Conservation (phyloP, 441 rosid genomes). For the Flueggea neowawraea region DNA sequence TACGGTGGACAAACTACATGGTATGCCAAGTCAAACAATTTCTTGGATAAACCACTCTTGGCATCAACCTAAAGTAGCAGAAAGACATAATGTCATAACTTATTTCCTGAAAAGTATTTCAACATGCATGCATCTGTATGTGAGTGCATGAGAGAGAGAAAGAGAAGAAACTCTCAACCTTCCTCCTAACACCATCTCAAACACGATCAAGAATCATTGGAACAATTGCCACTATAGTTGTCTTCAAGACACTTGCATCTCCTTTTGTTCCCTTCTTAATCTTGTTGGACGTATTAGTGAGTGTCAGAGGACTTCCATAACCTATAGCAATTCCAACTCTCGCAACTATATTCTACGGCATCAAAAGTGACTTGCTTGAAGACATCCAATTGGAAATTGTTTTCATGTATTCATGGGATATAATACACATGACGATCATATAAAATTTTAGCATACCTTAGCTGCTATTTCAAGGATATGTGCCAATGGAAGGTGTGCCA, state of each 20-base stretch:
- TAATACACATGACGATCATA: slow-evolving; percentile 2
- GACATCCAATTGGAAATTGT: no score
- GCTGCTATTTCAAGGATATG: slow-evolving; percentile 97
- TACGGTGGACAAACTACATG: slow-evolving; percentile 81
- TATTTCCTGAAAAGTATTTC: neutral
- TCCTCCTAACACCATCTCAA: slow-evolving; percentile 93
- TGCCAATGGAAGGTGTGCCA: slow-evolving; percentile 93
- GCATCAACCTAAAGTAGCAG: slow-evolving; percentile 50
- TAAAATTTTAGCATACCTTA: slow-evolving; percentile 48
- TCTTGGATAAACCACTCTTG: slow-evolving; percentile 82
- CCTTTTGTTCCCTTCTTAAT: slow-evolving; percentile 89
- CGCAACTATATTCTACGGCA: slow-evolving; percentile 65
- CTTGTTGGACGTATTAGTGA: slow-evolving; percentile 93
- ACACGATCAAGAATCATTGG: slow-evolving; percentile 99
- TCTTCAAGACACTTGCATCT: slow-evolving; percentile 75
- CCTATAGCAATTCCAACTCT: slow-evolving; percentile 94
- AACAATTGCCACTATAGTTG: slow-evolving; percentile 96
- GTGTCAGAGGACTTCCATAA: slow-evolving; percentile 93
- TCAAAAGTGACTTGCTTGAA: slow-evolving; percentile 1
- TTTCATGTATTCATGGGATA: no score
- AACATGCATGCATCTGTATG: neutral
- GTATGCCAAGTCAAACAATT: slow-evolving; percentile 88
- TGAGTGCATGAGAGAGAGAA: no score
- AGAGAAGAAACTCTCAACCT: slow-evolving; percentile 33
- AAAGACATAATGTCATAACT: neutral